Evolutionary conservation across 2,329 filamentous ascomycete species (phyloP), one percentile per base, ranked within the genome.

Genomic region (Xylaria sp.): DNA sequence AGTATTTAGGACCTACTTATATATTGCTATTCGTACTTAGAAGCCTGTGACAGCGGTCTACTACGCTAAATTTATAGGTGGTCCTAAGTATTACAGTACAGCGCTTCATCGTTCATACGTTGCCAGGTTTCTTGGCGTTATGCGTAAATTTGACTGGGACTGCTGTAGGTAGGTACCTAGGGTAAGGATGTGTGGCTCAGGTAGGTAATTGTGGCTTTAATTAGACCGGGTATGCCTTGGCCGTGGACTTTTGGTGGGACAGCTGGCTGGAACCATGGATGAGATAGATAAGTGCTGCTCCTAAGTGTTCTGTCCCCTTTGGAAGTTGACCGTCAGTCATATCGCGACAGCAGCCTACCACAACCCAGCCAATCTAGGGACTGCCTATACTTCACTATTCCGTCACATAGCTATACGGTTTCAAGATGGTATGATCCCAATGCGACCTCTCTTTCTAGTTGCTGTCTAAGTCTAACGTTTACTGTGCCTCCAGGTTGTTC

Each of bases 401-500:
- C 55, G n/a, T 34, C 51, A 39, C 14, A 54, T 45, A 24, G 21
- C 45, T 48, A 47, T 24, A 61, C 12, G 60, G 17, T 39, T 47
- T 63, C 70, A 73, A 69, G 63, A 77, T 77, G 75, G 75, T 76
- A 75, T 67, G 69, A 39, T 17, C 39, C 42, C 57, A 64, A 66
- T 61, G 51, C 47, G 36, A 58, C n/a, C 47, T 54, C 45, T 36
- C 45, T 65, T 51, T 42, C 45, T 63, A 45, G 62, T 64, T 61
- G 34, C 30, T 51, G 34, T 69, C 64, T 11, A 11, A 11, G 34
- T 36, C 34, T 72, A 63, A 72, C 56, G 6, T 34, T 34, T 60
- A 32, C 34, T 66, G n/a, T 74, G 73, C 74, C 71, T 66, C 71
- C 75, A 98, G 96, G 96, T 99, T 81, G 93, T 99, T 82, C 93